Evolutionary conservation across 768 basidiomycete genomes (phyloP).

Genomic region (Gloeophyllum trabeum): DNA sequence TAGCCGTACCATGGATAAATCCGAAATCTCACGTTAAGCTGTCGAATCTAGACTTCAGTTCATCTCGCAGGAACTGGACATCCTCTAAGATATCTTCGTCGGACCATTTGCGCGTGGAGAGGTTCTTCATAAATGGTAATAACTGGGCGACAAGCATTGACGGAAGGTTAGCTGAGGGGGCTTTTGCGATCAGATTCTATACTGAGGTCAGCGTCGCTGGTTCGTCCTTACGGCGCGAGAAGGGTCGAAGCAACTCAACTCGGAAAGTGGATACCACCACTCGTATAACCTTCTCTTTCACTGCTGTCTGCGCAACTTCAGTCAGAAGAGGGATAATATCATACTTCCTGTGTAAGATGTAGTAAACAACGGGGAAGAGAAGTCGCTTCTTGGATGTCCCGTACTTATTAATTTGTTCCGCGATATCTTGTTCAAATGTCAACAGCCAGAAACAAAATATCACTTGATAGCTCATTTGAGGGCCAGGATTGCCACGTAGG

Average conservation of each 20-base stretch:
- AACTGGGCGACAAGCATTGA: constrained; percentile 87
- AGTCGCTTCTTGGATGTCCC: constrained; percentile 12
- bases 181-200: constrained; percentile 85
- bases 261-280: constrained; percentile 88
- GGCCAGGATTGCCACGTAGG: constrained; percentile 67
- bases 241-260: too few relatives aligned
- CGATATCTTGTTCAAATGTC: constrained; percentile 80
- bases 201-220: constrained; percentile 1
- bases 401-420: constrained; percentile 81
- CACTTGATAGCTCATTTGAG: constrained; percentile 95
- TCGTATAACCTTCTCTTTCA: constrained; percentile 95
- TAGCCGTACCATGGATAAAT: neutral
- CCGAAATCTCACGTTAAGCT: constrained; percentile 65
- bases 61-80: constrained; percentile 76
- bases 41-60: constrained; percentile 76
- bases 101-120: constrained; percentile 78
- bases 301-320: constrained; percentile 76
- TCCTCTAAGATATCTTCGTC: constrained; percentile 96
- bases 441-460: constrained; percentile 90
- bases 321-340: constrained; percentile 81
- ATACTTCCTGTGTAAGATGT: constrained; percentile 48
- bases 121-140: constrained; percentile 78
- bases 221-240: too few relatives aligned
- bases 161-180: constrained; percentile 80
- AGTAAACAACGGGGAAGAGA: neutral